Base-by-base conservation (phyloP, 441 rosid species). In the Bruguiera hainesii region DNA sequence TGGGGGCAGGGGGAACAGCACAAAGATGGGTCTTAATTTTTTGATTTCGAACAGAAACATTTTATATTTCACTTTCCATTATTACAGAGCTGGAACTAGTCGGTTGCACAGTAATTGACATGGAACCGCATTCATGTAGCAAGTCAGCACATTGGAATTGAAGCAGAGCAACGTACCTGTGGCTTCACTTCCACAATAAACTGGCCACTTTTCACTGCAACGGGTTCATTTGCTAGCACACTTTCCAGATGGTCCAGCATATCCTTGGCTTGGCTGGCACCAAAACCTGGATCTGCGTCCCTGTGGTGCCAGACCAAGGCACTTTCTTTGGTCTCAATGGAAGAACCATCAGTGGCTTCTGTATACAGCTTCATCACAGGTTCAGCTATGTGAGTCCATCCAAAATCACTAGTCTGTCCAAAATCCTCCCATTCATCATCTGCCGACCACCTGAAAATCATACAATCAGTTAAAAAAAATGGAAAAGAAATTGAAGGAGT, bases 191-290 rank as follows among this genome's bases (percentile, higher is more conserved):
- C 93, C 61, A 88, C 88, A 25, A 86, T 86, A 73, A 46, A 83
- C 72, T 86, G 93, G 68, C 93, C 93, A 49, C 85, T 81, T 80
- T 84, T 88, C 61, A 86, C 93, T 59, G 85, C 56, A 58, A 86
- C 93, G 15, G 93, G 93, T 70, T 88, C 93, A 78, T 88, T 88
- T 55, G 93, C 82, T 53, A 88, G 75, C 75, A 88, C 93, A 37
- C 89, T 86, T 75, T 88, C 93, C n/a, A 88, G 85, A 79, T 88
- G 93, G 71, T 84, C 93, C 59, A 88, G 62, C 90, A 88, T 55
- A 74, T 88, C 93, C 76, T 88, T 88, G 53, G 91, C 93, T 74
- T 88, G 93, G 76, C 84, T 82, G 64, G 89, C 83, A 61, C 93
- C 93, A 73, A 88, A 88, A 61, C 83, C 88, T 9, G 81, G 83